A percentile compares a stretch with the other conserved stretches of the same genome.
Evolutionary conservation across 2,329 filamentous ascomycete genomes (phyloP).

Genomic region (Nigrospora oryzae): DNA sequence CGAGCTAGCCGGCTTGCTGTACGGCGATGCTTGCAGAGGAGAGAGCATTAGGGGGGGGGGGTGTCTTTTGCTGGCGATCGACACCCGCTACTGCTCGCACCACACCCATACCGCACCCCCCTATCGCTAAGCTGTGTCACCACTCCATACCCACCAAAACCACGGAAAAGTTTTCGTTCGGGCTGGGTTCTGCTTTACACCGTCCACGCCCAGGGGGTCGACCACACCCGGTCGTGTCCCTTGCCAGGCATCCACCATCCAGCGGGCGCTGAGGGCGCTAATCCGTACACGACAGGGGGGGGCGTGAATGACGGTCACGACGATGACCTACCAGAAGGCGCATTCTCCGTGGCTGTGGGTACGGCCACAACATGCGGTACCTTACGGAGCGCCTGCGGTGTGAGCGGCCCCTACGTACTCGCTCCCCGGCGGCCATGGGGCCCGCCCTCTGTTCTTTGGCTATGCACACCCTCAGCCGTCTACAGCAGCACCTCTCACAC

Average conservation of each 20-base stretch:
- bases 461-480: background rate
- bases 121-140: constrained; percentile 1
- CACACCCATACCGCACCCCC: background rate
- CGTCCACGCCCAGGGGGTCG: background rate
- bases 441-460: background rate
- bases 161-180: constrained; percentile 1
- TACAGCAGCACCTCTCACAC: background rate
- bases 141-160: background rate
- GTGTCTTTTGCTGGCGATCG: background rate
- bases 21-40: too few species aligned
- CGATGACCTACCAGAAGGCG: too few species aligned
- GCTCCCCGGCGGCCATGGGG: too few species aligned
- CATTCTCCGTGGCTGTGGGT: too few species aligned
- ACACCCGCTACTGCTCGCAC: background rate
- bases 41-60: too few species aligned
- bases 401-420: too few species aligned
- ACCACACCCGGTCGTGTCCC: background rate
- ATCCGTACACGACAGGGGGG: too few species aligned
- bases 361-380: too few species aligned
- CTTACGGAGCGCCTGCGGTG: too few species aligned
- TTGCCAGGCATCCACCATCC: background rate
- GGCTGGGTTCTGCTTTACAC: background rate
- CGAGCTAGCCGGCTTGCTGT: too few species aligned
- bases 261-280: too few species aligned
- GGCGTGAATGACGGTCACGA: too few species aligned